Evolutionary conservation across 139 green algal species (phyloP), one percentile per base, ranked within the genome.

Genomic region (Volvox africanus): DNA sequence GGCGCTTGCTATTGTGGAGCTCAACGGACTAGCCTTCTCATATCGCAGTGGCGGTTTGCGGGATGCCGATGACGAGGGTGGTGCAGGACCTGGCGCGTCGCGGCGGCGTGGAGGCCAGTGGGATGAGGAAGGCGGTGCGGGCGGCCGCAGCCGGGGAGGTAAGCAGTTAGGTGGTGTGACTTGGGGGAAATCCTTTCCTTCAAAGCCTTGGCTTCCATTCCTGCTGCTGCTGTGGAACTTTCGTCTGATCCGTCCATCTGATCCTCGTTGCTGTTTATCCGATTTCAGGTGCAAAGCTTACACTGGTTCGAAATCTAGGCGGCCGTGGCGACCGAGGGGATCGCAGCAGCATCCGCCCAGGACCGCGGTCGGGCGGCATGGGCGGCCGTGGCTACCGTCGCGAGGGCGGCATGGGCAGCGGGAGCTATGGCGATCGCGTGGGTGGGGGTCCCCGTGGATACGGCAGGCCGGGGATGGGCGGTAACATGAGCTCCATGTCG

Each of bases 21-120:
- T 98, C 33, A 99, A 99, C 91, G 98, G 99, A 95, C 94, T 97
- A 35, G 97, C 97, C 3, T 93, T 98, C 55, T 93, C 95, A 36
- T 95, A 99, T 92, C 95, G 97, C 89, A 98, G 97, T 21, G 97
- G 96, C 65, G 91, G 89, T 65, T 67, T 96, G 37, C 89, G 94
- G 28, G 92, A 94, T 28, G 92, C 93, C 26, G 95, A 96, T 61
- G 93, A 95, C 17, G 93, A 90, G 33, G 86, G 94, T 32, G 82
- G 89, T 75, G 44, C 28, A 22, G 82, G 89, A 37, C 32, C 33
- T 32, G 80, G 80, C 50, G 50, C 32, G 32, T 73, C 37, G 36
- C 50, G 91, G 44, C 85, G 92, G 28, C 87, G 86, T 37, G 88
- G 93, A 55, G 92, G 92, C 30, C 78, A 89, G 19, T 89, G 83